Conservation (phyloP, 2,329 filamentous ascomycete genomes). For the Fusarium bulbicola region DNA sequence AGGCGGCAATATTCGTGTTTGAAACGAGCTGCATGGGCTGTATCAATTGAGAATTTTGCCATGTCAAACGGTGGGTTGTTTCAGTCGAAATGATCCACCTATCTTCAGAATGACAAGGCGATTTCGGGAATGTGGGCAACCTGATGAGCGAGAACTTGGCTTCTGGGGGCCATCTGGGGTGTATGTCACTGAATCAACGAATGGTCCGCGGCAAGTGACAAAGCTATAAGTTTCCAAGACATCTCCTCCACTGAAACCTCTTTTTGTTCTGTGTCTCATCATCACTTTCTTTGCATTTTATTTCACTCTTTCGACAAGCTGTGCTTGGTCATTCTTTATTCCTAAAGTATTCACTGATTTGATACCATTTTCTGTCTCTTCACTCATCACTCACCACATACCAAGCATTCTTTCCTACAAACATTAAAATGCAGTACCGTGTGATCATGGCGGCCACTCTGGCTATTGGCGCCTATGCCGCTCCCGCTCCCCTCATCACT, state of each 20-base stretch:
- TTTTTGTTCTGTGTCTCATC: constrained; percentile 19
- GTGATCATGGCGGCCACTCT: constrained; percentile 39
- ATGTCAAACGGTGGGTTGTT: constrained; percentile 30
- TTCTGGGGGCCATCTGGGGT: not conserved
- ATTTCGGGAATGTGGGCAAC: not conserved
- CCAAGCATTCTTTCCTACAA: not conserved
- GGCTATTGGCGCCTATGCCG: constrained; percentile 37
- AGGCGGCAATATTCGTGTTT: constrained; percentile 28
- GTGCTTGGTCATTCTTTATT: constrained; percentile 38
- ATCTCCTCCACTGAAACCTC: not conserved
- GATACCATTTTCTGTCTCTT: constrained; percentile 18
- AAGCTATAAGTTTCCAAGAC: constrained; percentile 24
- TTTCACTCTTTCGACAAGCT: constrained; percentile 41
- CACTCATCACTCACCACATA: not conserved
- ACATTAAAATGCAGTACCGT: constrained; percentile 41
- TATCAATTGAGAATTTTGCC: constrained; percentile 32
- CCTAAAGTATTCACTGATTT: constrained; percentile 35
- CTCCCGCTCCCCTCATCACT: constrained; percentile 35
- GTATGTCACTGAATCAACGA: constrained; percentile 9
- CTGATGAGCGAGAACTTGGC: not conserved
- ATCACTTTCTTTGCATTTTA: constrained; percentile 29
- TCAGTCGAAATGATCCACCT: not conserved
- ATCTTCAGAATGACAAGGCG: not conserved
- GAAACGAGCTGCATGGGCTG: constrained; percentile 22
- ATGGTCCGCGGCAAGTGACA: constrained; percentile 10